Percentiles rank a stretch among this genome's conserved stretches.
Evolutionary conservation across 106 monocot species (phyloP).

Genomic region (Narthecium ossifragum): DNA sequence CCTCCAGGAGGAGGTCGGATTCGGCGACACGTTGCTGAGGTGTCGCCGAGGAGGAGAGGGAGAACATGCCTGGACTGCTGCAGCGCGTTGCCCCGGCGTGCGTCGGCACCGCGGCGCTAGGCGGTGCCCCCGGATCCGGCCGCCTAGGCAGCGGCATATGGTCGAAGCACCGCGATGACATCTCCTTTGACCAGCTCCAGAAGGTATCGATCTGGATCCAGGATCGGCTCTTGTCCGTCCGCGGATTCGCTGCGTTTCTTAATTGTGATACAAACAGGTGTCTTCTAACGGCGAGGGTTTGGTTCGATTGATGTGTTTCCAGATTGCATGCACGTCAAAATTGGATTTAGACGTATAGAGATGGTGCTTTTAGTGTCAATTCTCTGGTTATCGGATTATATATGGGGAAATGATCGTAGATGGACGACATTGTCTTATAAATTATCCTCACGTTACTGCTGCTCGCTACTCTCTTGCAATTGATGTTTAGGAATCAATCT

Average conservation of each 20-base stretch:
- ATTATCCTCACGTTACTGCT: too few relatives aligned
- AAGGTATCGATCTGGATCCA: slow-evolving; percentile 42
- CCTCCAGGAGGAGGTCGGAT: neutral
- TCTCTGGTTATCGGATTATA: too few relatives aligned
- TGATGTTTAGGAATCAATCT: too few relatives aligned
- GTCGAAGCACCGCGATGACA: slow-evolving; percentile 58
- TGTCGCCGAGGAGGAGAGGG: neutral
- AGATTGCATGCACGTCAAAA: neutral
- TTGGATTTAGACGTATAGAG: neutral
- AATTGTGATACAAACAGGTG: neutral
- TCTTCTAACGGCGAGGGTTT: neutral
- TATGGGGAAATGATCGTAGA: too few relatives aligned
- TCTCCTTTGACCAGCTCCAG: slow-evolving; percentile 78
- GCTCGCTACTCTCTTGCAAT: too few relatives aligned
- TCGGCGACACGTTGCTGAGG: neutral
- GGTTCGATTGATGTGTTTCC: neutral
- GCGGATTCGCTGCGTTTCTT: neutral
- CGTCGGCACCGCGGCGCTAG: slow-evolving; percentile 14
- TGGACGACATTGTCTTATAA: too few relatives aligned
- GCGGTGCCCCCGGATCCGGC: neutral
- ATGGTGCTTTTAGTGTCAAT: neutral
- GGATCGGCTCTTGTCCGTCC: neutral
- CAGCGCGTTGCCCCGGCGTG: slow-evolving; percentile 21
- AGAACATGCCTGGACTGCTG: slow-evolving; percentile 38
- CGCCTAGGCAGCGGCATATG: slow-evolving; percentile 37